Evolutionary conservation across 2,329 filamentous ascomycete species (phyloP), one percentile per base, ranked within the genome.

Genomic region (Dothideomycetes sp.): DNA sequence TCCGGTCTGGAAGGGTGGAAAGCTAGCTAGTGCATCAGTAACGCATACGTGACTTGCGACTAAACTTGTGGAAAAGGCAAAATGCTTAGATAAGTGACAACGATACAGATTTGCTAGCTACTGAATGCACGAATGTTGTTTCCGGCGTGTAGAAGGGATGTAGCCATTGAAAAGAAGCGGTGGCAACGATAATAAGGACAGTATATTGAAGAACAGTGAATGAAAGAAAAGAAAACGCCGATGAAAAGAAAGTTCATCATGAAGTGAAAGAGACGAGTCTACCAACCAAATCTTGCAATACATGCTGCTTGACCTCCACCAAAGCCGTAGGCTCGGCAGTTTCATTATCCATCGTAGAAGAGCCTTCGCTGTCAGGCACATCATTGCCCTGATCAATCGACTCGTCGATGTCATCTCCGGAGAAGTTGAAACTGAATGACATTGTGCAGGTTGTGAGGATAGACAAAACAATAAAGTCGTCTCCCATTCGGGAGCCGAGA

Each of bases 1-100:
- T 72, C 58, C 84, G 84, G 40, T 80, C 83, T 1, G 84, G 84
- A 34, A 89, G 67, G 17, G 61, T 64, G 22, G 64, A 56, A 24
- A 77, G 61, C 73, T 78, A 45, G 5, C 27, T 12, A 12, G n/a
- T 30, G 16, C 22, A 19, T 37, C 15, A 34, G 19, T 11, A 36
- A 8, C 29, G 11, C 14, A 34, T 38, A n/a, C n/a, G n/a, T n/a
- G n/a, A n/a, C n/a, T n/a, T n/a, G n/a, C n/a, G n/a, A n/a, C n/a
- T 14, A 14, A n/a, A 42, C 12, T 30, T 33, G 18, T 29, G 18
- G 18, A 29, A 22, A 15, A 27, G 34, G 14, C 22, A 38, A 34
- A 40, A 41, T 27, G 37, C 31, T 10, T 36, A 15, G n/a, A n/a
- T n/a, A n/a, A n/a, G n/a, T n/a, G n/a, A n/a, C n/a, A n/a, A n/a